phyloP scores from a whole-genome alignment of 352 stramenopile genomes.

The Phytophthora sp. region DNA sequence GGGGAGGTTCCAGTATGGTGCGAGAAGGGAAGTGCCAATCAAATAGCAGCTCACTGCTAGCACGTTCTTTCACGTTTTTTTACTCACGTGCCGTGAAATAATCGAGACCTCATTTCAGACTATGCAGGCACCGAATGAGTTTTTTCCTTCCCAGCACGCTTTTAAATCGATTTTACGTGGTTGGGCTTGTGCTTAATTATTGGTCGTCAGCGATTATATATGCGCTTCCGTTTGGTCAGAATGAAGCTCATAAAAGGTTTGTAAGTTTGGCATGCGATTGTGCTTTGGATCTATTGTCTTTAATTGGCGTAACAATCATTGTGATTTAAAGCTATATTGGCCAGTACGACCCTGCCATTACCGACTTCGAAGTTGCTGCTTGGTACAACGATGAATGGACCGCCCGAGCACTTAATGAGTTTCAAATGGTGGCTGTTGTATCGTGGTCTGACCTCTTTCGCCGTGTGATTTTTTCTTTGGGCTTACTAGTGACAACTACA shows the following conservation, averaged over 20 bases:
- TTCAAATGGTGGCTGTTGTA: slow-evolving; percentile 27
- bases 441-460: slow-evolving; percentile 3
- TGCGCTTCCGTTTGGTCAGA: neutral
- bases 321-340: slow-evolving; percentile 16
- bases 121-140: slow-evolving; percentile 34
- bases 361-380: neutral
- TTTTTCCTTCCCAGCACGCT: slow-evolving; percentile 13
- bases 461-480: slow-evolving; percentile 21
- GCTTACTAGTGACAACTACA: slow-evolving; percentile 10
- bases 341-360: neutral
- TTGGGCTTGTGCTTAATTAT: slow-evolving; percentile 28
- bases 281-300: slow-evolving; percentile 18
- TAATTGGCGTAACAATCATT: slow-evolving; percentile 17
- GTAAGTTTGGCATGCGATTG: slow-evolving; percentile 20
- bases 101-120: slow-evolving; percentile 28
- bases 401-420: slow-evolving; percentile 23
- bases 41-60: too few species aligned
- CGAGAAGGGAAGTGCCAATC: slow-evolving; percentile 24
- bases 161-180: slow-evolving; percentile 40
- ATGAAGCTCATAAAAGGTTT: slow-evolving; percentile 16
- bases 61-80: slow-evolving; percentile 24
- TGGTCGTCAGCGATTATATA: slow-evolving; percentile 20
- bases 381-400: slow-evolving; percentile 36
- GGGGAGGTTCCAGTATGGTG: neutral
- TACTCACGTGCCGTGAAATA: slow-evolving; percentile 19